phyloP scores from a whole-genome alignment of 2,329 filamentous ascomycete species.

The Epichloe gansuensis region DNA sequence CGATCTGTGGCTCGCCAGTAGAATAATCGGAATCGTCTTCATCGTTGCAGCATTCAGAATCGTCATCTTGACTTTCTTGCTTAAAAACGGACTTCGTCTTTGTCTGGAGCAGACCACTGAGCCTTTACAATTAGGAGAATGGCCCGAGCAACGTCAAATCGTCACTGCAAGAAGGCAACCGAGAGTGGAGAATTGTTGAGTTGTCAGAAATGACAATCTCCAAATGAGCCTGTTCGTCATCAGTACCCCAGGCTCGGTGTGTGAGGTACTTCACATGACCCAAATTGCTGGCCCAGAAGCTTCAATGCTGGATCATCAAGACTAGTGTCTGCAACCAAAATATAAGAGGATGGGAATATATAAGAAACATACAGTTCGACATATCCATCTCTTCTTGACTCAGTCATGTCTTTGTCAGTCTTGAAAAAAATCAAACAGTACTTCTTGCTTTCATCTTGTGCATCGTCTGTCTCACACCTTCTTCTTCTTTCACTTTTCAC shows the following conservation, averaged over 20 bases:
- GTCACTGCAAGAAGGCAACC: constrained; percentile 54
- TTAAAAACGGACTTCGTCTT: constrained; percentile 39
- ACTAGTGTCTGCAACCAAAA: neutral
- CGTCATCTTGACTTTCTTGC: constrained; percentile 24
- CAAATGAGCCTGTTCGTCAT: constrained; percentile 45
- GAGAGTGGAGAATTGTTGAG: constrained; percentile 47
- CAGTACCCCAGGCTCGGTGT: constrained; percentile 43
- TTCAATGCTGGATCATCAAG: constrained; percentile 43
- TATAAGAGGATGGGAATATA: neutral
- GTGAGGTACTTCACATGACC: constrained; percentile 54
- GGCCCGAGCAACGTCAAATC: constrained; percentile 48
- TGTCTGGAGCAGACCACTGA: constrained; percentile 51
- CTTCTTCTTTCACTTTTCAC: constrained; percentile 6
- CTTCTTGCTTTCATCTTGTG: constrained; percentile 15
- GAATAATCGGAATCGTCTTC: constrained; percentile 22
- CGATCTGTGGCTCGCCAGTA: constrained; percentile 30
- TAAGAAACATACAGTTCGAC: constrained; percentile 41
- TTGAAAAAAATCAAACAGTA: constrained; percentile 42
- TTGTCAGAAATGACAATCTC: constrained; percentile 48
- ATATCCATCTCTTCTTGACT: constrained; percentile 45
- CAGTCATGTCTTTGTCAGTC: constrained; percentile 41
- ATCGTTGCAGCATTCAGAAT: constrained; percentile 23
- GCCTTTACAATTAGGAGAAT: constrained; percentile 59
- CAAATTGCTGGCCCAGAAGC: constrained; percentile 60
- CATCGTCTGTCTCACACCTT: neutral